Percentiles rank a stretch among this genome's conserved stretches.
Conservation (phyloP, 2,329 filamentous ascomycete genomes). For the Trichoderma harzianum region DNA sequence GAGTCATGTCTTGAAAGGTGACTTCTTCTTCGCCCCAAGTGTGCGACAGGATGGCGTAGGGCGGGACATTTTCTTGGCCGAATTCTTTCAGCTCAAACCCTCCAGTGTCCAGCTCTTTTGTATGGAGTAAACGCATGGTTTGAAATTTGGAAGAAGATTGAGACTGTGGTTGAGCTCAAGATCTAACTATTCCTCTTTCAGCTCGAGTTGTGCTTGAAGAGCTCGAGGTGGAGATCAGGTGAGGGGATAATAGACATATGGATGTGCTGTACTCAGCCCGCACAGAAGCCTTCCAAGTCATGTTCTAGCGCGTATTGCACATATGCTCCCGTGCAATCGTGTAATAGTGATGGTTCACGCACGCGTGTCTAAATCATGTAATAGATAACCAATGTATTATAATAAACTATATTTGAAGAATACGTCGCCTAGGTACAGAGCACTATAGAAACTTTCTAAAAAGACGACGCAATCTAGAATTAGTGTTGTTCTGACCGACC, state of each 20-base stretch:
- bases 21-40: not conserved
- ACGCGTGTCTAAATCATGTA: not conserved
- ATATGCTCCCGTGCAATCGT: not conserved
- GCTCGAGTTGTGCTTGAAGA: not conserved
- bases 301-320: not conserved
- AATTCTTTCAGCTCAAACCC: not conserved
- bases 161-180: not conserved
- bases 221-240: not conserved
- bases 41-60: slow-evolving; percentile 2
- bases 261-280: not conserved
- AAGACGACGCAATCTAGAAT: no score
- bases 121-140: not conserved
- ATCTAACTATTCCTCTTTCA: not conserved
- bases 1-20: not conserved
- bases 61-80: not conserved
- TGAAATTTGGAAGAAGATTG: not conserved
- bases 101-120: not conserved
- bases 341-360: not conserved
- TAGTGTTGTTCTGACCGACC: no score
- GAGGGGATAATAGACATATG: not conserved
- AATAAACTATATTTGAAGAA: no score
- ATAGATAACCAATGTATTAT: not conserved
- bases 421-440: no score
- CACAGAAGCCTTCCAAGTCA: not conserved
- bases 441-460: no score